Evolutionary conservation across 257 asterid species (phyloP).

Genomic region (Solanum stenotomum): DNA sequence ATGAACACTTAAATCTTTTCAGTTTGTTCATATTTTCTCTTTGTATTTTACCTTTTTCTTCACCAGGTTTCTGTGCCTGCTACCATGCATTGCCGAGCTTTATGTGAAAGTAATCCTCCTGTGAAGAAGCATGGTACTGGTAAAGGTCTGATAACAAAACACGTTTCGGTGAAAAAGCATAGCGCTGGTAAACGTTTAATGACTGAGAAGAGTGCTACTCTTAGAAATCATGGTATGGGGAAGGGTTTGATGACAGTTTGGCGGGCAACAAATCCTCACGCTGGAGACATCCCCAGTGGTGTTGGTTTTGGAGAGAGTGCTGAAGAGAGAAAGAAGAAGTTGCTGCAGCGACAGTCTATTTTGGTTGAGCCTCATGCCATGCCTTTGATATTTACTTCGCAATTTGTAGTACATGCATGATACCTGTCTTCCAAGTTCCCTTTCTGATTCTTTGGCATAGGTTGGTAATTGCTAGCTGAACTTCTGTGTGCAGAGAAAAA

Average conservation of each 20-base stretch:
- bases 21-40: neutral
- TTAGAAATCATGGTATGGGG: slow-evolving; percentile 46
- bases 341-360: slow-evolving; percentile 46
- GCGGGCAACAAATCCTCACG: slow-evolving; percentile 31
- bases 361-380: slow-evolving; percentile 35
- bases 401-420: neutral
- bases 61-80: slow-evolving; percentile 38
- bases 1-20: neutral
- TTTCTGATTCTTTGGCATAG: slow-evolving; percentile 4
- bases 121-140: slow-evolving; percentile 49
- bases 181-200: slow-evolving; percentile 55
- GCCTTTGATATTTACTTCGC: slow-evolving; percentile 4
- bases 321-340: slow-evolving; percentile 52
- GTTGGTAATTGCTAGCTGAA: neutral
- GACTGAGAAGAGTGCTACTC: slow-evolving; percentile 19
- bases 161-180: slow-evolving; percentile 30
- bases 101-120: slow-evolving; percentile 17
- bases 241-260: slow-evolving; percentile 62
- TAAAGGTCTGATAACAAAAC: slow-evolving; percentile 57
- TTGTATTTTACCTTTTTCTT: slow-evolving; percentile 4
- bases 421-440: neutral
- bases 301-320: slow-evolving; percentile 20
- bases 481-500: slow-evolving; percentile 46
- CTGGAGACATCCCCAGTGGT: slow-evolving; percentile 26
- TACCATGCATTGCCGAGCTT: slow-evolving; percentile 27